Conservation (phyloP, 352 stramenopile genomes). For the Phytophthora meadii region DNA sequence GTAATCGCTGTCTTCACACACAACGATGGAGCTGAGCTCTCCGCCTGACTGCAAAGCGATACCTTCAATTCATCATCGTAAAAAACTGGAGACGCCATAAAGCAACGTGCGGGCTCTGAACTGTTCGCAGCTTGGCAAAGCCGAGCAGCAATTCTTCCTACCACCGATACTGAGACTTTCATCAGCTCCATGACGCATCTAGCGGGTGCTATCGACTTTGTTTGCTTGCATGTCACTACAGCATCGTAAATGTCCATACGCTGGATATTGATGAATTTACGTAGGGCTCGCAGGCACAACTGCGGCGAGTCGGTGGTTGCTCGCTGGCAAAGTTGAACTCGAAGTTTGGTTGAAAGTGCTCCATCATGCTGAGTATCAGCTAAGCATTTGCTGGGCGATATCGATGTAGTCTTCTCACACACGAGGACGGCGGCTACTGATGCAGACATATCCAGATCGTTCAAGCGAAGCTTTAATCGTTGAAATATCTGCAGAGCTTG, state of each 20-base stretch:
- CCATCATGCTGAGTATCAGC: constrained; percentile 33
- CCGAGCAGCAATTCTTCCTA: constrained; percentile 11
- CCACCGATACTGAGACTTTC: not conserved
- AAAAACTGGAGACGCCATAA: constrained; percentile 32
- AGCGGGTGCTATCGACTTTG: constrained; percentile 22
- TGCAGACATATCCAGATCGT: constrained; percentile 14
- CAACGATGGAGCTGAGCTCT: constrained; percentile 38
- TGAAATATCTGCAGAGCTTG: constrained; percentile 27
- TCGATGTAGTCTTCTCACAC: constrained; percentile 38
- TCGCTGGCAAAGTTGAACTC: constrained; percentile 35
- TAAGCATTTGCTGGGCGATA: constrained; percentile 47
- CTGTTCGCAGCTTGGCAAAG: constrained; percentile 41
- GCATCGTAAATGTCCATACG: constrained; percentile 30
- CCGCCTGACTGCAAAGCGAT: constrained; percentile 44
- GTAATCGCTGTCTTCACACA: constrained; percentile 41
- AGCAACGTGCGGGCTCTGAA: constrained; percentile 46
- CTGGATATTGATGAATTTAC: constrained; percentile 37
- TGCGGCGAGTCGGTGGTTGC: constrained; percentile 32
- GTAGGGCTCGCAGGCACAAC: constrained; percentile 33
- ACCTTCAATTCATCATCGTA: constrained; percentile 51
- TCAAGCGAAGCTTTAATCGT: constrained; percentile 10
- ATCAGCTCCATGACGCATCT: constrained; percentile 39
- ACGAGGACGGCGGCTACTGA: constrained; percentile 34
- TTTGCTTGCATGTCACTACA: constrained; percentile 33
- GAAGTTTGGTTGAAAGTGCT: constrained; percentile 26